Conservation (phyloP, 139 green algal genomes). For the Pseudopediastrum boryanum region DNA sequence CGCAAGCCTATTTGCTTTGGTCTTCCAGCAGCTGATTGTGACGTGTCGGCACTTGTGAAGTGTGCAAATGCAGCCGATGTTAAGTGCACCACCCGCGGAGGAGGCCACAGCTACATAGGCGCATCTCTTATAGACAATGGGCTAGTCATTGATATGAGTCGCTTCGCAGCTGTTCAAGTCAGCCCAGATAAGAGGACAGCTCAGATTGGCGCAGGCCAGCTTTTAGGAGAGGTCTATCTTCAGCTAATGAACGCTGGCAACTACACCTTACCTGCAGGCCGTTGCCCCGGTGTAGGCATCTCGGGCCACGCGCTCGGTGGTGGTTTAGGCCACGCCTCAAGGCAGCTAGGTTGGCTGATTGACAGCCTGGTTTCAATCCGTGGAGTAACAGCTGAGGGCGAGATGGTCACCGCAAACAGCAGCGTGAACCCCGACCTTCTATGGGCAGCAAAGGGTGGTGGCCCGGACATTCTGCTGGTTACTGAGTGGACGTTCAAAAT, state of each 20-base stretch:
- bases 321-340: not conserved
- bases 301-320: too few species aligned
- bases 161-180: too few species aligned
- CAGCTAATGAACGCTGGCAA: too few species aligned
- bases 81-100: not conserved
- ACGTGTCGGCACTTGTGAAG: not conserved
- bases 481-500: not conserved
- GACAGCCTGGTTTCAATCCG: not conserved
- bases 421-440: not conserved
- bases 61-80: not conserved
- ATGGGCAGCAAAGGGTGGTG: not conserved
- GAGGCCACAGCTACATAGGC: not conserved
- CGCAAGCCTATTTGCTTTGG: not conserved
- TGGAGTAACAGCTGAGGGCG: not conserved
- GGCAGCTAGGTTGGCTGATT: not conserved
- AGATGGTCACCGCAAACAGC: not conserved
- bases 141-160: not conserved
- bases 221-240: too few species aligned
- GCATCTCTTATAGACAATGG: not conserved
- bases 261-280: too few species aligned
- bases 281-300: too few species aligned
- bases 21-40: not conserved
- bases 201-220: too few species aligned
- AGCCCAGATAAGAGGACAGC: too few species aligned
- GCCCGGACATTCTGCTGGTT: not conserved